A percentile compares a stretch with the other conserved stretches of the same genome.
Conservation (phyloP, 257 asterid genomes). For the Fraxinus excelsior region DNA sequence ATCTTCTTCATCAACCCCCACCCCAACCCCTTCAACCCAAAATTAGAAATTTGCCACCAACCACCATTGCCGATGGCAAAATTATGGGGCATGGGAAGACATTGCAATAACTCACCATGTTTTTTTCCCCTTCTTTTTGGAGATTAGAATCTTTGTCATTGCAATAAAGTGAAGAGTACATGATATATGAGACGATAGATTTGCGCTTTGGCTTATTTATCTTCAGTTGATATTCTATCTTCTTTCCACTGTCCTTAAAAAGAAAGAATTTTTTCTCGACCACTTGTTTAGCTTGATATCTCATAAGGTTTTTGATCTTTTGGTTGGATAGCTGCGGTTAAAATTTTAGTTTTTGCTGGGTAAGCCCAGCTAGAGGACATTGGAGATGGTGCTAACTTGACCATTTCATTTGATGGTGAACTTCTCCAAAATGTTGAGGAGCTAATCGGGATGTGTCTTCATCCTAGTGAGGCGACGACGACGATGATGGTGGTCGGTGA, state of each 20-base stretch:
- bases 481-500: too few species aligned
- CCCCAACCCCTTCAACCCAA: too few species aligned
- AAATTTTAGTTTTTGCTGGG: too few species aligned
- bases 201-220: background rate
- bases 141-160: background rate
- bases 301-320: too few species aligned
- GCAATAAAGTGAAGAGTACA: background rate
- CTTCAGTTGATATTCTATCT: background rate
- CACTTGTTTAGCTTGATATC: too few species aligned
- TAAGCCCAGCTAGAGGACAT: conserved; percentile 23
- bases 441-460: conserved; percentile 95
- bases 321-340: too few species aligned
- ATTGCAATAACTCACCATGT: too few species aligned
- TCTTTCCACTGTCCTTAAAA: background rate
- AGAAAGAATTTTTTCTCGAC: conserved; percentile 12
- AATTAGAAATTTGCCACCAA: too few species aligned
- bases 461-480: conserved; percentile 89
- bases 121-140: too few species aligned
- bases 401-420: conserved; percentile 94
- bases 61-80: too few species aligned
- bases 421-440: conserved; percentile 95
- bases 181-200: background rate
- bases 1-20: too few species aligned
- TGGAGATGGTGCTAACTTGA: conserved; percentile 95
- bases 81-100: too few species aligned